Evolutionary conservation across 1,284 basidiomycete species (phyloP), one percentile per base, ranked within the genome.

Genomic region (Ceratobasidium theobromae): DNA sequence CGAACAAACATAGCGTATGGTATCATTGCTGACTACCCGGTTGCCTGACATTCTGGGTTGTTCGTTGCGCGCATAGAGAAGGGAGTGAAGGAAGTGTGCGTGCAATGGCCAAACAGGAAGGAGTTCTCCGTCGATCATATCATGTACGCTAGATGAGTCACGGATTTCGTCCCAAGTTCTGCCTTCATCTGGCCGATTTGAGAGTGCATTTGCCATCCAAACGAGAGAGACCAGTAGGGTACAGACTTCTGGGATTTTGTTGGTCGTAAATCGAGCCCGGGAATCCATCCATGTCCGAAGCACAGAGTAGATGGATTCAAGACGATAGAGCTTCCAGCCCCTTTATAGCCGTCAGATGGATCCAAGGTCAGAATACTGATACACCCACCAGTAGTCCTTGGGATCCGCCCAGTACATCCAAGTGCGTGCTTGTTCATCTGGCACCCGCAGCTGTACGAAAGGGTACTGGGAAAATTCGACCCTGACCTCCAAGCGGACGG

Each of bases 361-460:
- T 16, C 21, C 40, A 43, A 16, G 16, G 8, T 38, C 8, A 38
- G 35, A 18, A 43, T 43, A 18, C 11, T 9, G 11, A 33, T 4
- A 23, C 25, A 40, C 60, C 30, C 18, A 64, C 60, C 60, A 64
- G 23, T 30, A 64, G 16, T 18, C 25, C 5, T 64, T n/a, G 6
- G 45, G 60, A 2, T 6, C 25, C 25, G 30, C 38, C 1, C 4
- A 1, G 25, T 21, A 43, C 27, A 53, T 21, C 35, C 48, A 64
- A 16, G 14, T 16, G 11, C 48, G 33, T 1, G 40, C 32, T 5
- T 18, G 2, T 3, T 14, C 16, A 35, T 62, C 48, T 8, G 58
- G 58, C 2, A 62, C 27, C 2, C 35, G 45, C 3, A 41, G 46
- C 9, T 53, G 60, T 3, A 11, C 23, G 38, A 11, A 21, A 1